Conservation (phyloP, 176 grass and related monocot species). For the Aegilops speltoides region DNA sequence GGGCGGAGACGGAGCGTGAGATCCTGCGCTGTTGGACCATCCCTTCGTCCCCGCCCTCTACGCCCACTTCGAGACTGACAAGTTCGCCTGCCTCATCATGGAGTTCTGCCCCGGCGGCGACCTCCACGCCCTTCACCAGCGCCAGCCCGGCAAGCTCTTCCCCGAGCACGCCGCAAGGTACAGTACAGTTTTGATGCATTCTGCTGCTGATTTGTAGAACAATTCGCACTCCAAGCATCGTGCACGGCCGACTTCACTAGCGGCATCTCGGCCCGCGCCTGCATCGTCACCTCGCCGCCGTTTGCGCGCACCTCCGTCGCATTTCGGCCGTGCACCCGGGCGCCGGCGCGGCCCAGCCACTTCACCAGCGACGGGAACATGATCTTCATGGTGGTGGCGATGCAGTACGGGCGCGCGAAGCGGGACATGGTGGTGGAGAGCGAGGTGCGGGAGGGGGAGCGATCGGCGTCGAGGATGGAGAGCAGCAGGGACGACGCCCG, state of each 20-base stretch:
- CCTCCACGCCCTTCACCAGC: constrained; percentile 76
- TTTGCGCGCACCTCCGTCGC: constrained; percentile 71
- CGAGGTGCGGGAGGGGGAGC: too few species aligned
- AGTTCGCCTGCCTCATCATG: constrained; percentile 85
- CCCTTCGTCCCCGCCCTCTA: constrained; percentile 69
- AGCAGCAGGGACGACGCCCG: too few species aligned
- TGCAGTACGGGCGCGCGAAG: too few species aligned
- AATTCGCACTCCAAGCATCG: constrained; percentile 17
- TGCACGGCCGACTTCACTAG: constrained; percentile 87
- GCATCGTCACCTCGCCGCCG: constrained; percentile 58
- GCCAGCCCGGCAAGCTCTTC: constrained; percentile 64
- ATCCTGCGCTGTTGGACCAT: constrained; percentile 68
- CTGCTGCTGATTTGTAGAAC: too few species aligned
- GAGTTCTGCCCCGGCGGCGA: constrained; percentile 94
- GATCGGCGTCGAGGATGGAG: too few species aligned
- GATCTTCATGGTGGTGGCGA: constrained; percentile 40
- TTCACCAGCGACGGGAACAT: constrained; percentile 74
- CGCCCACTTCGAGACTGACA: constrained; percentile 62
- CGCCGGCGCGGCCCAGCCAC: constrained; percentile 82
- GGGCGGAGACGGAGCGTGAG: constrained; percentile 59
- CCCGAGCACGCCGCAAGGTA: constrained; percentile 67
- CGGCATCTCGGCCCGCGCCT: constrained; percentile 80
- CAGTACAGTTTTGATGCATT: neutral
- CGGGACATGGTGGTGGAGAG: too few species aligned
- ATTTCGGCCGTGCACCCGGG: constrained; percentile 50